Conservation (phyloP, 805 yeast species). For the Ogataea ganodermae region DNA sequence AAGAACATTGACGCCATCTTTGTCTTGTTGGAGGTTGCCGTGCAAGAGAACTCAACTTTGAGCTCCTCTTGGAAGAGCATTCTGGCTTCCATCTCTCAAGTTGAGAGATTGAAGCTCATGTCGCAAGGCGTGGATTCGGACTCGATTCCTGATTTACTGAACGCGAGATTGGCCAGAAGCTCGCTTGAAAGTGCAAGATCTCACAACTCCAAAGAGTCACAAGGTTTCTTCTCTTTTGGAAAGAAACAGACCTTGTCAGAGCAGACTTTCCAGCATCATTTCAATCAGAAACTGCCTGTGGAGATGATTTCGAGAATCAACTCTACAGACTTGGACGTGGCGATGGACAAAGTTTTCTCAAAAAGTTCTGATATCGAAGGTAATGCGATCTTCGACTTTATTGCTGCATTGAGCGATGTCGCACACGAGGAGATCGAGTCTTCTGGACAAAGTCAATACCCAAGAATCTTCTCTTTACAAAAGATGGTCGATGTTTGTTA, state of each 20-base stretch:
- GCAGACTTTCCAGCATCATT: conserved; percentile 67
- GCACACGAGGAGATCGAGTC: conserved; percentile 90
- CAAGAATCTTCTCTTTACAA: conserved; percentile 89
- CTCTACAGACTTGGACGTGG: conserved; percentile 70
- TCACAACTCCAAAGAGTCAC: conserved; percentile 29
- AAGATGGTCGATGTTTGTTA: conserved; percentile 97
- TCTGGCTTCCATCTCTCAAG: conserved; percentile 79
- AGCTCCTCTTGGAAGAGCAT: conserved; percentile 83
- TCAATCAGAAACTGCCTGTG: conserved; percentile 65
- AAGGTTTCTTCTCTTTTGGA: conserved; percentile 56
- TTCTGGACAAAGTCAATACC: conserved; percentile 77
- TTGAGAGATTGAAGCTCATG: conserved; percentile 85
- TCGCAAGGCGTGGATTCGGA: conserved; percentile 86
- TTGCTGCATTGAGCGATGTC: conserved; percentile 81
- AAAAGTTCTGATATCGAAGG: conserved; percentile 80
- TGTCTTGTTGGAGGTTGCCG: conserved; percentile 72
- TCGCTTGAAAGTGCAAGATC: conserved; percentile 58
- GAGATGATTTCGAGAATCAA: conserved; percentile 58
- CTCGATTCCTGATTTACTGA: conserved; percentile 80
- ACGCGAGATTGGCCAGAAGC: conserved; percentile 63
- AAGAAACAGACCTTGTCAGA: conserved; percentile 58
- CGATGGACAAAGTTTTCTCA: conserved; percentile 85
- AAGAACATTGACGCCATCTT: conserved; percentile 84
- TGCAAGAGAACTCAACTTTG: conserved; percentile 74
- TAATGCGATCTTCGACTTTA: conserved; percentile 83